These are phyloP conservation scores for Russula vinacea DNA, from an alignment of 768 basidiomycete genomes.

Conservation along the genomic window DNA sequence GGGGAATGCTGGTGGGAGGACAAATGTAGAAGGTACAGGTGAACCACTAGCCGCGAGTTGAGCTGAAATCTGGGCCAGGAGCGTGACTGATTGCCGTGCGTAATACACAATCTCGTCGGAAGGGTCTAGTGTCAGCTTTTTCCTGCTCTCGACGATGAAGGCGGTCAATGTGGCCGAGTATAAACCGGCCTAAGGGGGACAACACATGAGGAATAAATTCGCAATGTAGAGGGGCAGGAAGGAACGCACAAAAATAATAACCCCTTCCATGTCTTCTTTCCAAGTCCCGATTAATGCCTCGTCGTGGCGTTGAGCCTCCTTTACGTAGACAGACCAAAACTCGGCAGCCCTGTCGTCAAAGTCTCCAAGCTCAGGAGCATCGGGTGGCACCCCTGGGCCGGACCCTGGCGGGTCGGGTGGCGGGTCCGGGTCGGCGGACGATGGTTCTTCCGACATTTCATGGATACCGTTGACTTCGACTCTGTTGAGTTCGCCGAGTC, in stretches of 20 bases:
- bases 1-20: not conserved
- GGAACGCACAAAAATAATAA: slow-evolving; percentile 41
- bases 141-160: slow-evolving; percentile 21
- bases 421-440: too few species aligned
- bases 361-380: not conserved
- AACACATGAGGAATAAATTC: not conserved
- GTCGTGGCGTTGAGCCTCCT: slow-evolving; percentile 39
- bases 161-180: slow-evolving; percentile 25
- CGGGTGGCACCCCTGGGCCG: not conserved
- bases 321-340: slow-evolving; percentile 42
- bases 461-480: not conserved
- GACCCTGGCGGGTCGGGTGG: not conserved
- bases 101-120: not conserved
- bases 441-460: too few species aligned
- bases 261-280: slow-evolving; percentile 44
- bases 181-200: slow-evolving; percentile 15
- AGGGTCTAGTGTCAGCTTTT: slow-evolving; percentile 7
- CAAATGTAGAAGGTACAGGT: not conserved
- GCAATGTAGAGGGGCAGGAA: not conserved
- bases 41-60: slow-evolving; percentile 23
- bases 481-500: not conserved
- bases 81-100: slow-evolving; percentile 13
- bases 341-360: slow-evolving; percentile 41
- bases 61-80: slow-evolving; percentile 23
- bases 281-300: slow-evolving; percentile 36